Evolutionary conservation across 257 asterid genomes (phyloP), one percentile per base, ranked within the genome.

Genomic region (Rubia yunnanensis): DNA sequence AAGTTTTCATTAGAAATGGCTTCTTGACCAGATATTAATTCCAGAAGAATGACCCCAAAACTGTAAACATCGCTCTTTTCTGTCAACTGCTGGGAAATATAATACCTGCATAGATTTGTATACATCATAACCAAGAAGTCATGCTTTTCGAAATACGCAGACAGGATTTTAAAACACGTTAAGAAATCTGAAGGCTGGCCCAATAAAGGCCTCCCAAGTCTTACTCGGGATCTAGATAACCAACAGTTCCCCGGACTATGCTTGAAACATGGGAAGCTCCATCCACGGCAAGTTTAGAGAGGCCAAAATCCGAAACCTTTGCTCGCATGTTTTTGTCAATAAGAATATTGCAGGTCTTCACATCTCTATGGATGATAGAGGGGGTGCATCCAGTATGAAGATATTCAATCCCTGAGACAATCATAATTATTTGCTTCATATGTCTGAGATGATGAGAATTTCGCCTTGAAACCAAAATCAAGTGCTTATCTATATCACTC

Each of bases 261-360:
- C 99, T 94, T 1, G 99, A 94, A 48, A 94, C 99, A 38, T 94
- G 99, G 63, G 98, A 94, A 82, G 95, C 87, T 76, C 97, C 99
- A 75, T 94, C 99, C 24, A 85, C 92, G 10, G 96, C 95, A 67
- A 90, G 84, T 80, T 90, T 94, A 2, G 99, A 94, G 74, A 94
- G 99, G 70, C 99, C 99, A 60, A 94, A 94, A 83, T 94, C 99
- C 6, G 98, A 88, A 70, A 94, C 99, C 79, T 94, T 94, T 38
- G 99, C 99, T 72, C 88, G 85, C 89, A 74, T 84, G 82, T 88
- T 90, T 74, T 74, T 88, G 84, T 94, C 99, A 0, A 94, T 94
- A 65, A 94, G 97, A 75, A 94, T 90, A 73, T 94, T 94, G 88
- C 98, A 90, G 31, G 98, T 88, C 72, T 94, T 94, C 67, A 94